A percentile compares a stretch with the other conserved stretches of the same genome.
Evolutionary conservation across 306 rosid genomes (phyloP).

Genomic region (Cicer chorassanicum): DNA sequence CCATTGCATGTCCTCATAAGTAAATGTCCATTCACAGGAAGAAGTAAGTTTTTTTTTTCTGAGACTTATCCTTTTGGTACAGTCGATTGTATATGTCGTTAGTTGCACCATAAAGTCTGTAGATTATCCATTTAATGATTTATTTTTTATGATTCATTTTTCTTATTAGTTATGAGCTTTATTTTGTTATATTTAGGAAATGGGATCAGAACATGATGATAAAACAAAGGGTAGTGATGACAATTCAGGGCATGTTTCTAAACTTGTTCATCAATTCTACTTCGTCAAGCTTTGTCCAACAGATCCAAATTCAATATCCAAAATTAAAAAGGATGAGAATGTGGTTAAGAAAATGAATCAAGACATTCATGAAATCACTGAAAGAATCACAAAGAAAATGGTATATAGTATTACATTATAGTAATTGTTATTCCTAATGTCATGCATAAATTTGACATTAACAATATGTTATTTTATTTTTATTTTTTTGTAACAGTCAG

Average conservation of each 20-base stretch:
- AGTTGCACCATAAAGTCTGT: too few relatives aligned
- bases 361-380: not conserved
- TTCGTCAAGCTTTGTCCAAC: constrained; percentile 43
- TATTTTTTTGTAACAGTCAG: constrained; percentile 28
- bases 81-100: too few relatives aligned
- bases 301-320: constrained; percentile 31
- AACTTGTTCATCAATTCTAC: constrained; percentile 37
- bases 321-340: constrained; percentile 24
- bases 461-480: not conserved
- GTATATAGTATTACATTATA: not conserved
- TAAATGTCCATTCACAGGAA: not conserved
- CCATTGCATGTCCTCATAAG: not conserved
- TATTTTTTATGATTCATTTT: not conserved
- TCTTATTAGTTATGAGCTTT: not conserved
- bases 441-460: not conserved
- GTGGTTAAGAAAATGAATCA: constrained; percentile 19
- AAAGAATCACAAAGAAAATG: constrained; percentile 23
- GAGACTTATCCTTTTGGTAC: not conserved
- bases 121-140: not conserved
- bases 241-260: constrained; percentile 29
- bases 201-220: too few relatives aligned
- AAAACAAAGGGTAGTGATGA: not conserved
- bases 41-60: not conserved
- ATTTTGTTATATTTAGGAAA: not conserved
- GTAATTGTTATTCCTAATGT: not conserved